Base-by-base conservation (phyloP, 306 rosid species). In the Lathyrus aphaca region DNA sequence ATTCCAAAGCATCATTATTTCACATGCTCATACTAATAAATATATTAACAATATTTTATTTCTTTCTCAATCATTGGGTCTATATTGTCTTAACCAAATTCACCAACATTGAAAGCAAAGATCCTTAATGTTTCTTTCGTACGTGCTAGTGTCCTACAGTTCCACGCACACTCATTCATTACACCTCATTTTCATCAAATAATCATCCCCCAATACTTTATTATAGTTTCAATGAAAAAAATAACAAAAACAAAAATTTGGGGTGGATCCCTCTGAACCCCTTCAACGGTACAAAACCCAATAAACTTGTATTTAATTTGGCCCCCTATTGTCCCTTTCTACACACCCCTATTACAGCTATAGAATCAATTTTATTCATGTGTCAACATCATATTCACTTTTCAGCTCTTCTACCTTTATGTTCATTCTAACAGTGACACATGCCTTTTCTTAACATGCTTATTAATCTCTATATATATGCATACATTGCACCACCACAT, bases 181-280 rank as follows among this genome's bases (percentile, higher is more conserved):
- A 46, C 80, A 80, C 76, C 84, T 77, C 84, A 70, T 64, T 15
- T 10, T 72, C 21, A 44, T 7, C 30, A 38, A 69, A 71, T 23
- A 16, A 45, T 9, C 14, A 25, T 1, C 43, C 70, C 17, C 51
- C 72, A 62, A 83, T 32, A 32, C 38, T 32, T 6, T 32, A 30
- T 5, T 5, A 72, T 76, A 1, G 59, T 25, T 55, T 55, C 82
- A 66, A 74, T 65, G 70, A 69, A 78, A 72, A 72, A n/a, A n/a
- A n/a, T n/a, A n/a, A 57, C 14, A 23, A 78, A 50, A 5, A 3
- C 14, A 25, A 8, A 25, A 50, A 21, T 1, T 1, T 56, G 13
- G 13, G 4, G 10, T 67, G 81, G 74, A 64, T 0, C 68, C 84
- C 74, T 1, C 39, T 6, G 2, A 69, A 12, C 65, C 70, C 29